phyloP scores from a whole-genome alignment of 768 basidiomycete species.

The Hirschioporus abietinus region DNA sequence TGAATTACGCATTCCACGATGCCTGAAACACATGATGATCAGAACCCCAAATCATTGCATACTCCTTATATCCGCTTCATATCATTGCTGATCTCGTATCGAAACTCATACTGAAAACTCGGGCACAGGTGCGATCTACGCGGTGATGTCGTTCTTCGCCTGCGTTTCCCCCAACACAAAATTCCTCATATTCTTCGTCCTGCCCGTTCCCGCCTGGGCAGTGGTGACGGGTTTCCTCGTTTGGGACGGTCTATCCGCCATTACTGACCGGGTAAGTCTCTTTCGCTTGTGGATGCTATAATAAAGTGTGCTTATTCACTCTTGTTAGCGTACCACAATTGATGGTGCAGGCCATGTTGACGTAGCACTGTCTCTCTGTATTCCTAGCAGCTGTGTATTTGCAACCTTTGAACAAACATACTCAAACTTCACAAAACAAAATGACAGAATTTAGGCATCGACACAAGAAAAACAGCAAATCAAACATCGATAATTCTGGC shows the following conservation, averaged over 20 bases:
- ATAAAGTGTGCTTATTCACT: constrained; percentile 4
- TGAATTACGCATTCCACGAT: too few relatives aligned
- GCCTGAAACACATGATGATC: too few relatives aligned
- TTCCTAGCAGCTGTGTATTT: too few relatives aligned
- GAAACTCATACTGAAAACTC: constrained; percentile 2
- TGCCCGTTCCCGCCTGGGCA: constrained; percentile 78
- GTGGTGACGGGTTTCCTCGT: constrained; percentile 62
- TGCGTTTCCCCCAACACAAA: constrained; percentile 60
- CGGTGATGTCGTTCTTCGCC: constrained; percentile 66
- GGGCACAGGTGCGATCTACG: constrained; percentile 62
- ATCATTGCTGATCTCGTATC: too few relatives aligned
- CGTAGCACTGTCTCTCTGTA: too few relatives aligned
- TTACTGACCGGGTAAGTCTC: constrained; percentile 29
- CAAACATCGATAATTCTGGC: too few relatives aligned
- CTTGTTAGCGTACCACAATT: constrained; percentile 40
- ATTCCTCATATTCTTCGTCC: constrained; percentile 68
- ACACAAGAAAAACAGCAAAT: too few relatives aligned
- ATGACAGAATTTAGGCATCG: too few relatives aligned
- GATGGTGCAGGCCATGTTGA: constrained; percentile 69
- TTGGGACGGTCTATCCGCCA: constrained; percentile 45
- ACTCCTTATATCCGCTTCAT: too few relatives aligned
- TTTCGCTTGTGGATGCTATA: background rate
- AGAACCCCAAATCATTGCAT: too few relatives aligned
- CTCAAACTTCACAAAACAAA: too few relatives aligned
- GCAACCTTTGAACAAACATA: too few relatives aligned